These are phyloP conservation scores for Sporopachydermia lactativora DNA, from an alignment of 805 yeast species.

Conservation along the genomic window DNA sequence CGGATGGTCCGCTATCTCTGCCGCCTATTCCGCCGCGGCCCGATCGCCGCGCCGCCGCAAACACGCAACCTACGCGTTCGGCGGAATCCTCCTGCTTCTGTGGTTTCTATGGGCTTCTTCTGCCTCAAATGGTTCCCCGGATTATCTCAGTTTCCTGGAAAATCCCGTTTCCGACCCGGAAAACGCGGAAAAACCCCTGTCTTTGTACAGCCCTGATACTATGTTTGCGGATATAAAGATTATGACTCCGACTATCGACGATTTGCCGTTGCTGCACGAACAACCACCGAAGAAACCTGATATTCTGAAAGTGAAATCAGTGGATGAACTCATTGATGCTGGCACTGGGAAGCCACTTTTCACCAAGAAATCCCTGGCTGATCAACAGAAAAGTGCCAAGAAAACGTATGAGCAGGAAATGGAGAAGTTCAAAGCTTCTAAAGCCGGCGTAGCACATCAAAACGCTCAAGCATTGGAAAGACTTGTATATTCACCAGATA, in stretches of 20 bases:
- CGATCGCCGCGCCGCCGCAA: neutral
- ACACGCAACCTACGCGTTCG: neutral
- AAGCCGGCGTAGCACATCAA: neutral
- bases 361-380: neutral
- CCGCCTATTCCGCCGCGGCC: neutral
- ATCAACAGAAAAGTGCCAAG: neutral
- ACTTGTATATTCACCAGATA: neutral
- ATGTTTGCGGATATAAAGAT: neutral
- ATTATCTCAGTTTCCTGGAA: neutral
- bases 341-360: neutral
- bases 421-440: neutral
- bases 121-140: neutral
- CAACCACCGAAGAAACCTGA: neutral
- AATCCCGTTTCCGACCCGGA: neutral
- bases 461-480: neutral
- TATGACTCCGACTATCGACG: neutral
- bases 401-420: neutral
- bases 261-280: neutral
- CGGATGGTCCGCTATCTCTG: neutral
- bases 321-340: neutral
- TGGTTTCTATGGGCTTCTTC: neutral
- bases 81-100: neutral
- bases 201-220: neutral
- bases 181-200: neutral
- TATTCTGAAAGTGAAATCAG: neutral